Evolutionary conservation across 768 basidiomycete genomes (phyloP).

Genomic region (Tricholoma bakamatsutake): DNA sequence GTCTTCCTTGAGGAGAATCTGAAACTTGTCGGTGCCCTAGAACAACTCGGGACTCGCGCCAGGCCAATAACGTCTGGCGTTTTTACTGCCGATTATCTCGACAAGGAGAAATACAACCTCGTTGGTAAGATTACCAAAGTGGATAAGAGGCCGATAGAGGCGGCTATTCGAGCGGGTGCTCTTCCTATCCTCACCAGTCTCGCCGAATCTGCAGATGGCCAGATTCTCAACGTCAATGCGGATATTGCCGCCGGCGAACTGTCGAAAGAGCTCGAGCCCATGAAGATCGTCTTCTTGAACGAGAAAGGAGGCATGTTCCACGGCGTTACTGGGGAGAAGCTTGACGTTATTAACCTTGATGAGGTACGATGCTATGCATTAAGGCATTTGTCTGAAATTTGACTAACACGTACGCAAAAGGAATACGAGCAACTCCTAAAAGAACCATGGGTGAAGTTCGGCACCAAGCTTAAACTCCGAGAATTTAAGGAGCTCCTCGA

Average conservation of each 20-base stretch:
- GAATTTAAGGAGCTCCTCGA: slow-evolving; percentile 99
- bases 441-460: slow-evolving; percentile 98
- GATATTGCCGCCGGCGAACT: slow-evolving; percentile 98
- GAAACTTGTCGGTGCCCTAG: slow-evolving; percentile 88
- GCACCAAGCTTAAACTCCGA: slow-evolving; percentile 97
- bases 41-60: slow-evolving; percentile 92
- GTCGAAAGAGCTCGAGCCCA: slow-evolving; percentile 94
- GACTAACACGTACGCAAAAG: slow-evolving; percentile 29
- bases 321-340: slow-evolving; percentile 93
- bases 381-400: background rate
- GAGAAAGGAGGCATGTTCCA: slow-evolving; percentile 99
- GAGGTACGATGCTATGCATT: slow-evolving; percentile 48
- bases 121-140: slow-evolving; percentile 94
- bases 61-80: slow-evolving; percentile 97
- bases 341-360: slow-evolving; percentile 95
- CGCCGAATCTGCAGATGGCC: slow-evolving; percentile 93
- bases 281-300: slow-evolving; percentile 98
- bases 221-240: slow-evolving; percentile 98
- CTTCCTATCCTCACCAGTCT: slow-evolving; percentile 93
- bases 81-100: slow-evolving; percentile 95
- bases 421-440: slow-evolving; percentile 97
- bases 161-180: slow-evolving; percentile 92
- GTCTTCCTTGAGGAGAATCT: slow-evolving; percentile 98
- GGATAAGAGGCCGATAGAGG: slow-evolving; percentile 95
- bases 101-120: slow-evolving; percentile 89